phyloP scores from a whole-genome alignment of 108 stramenopile species.

The Bacterosira constricta region DNA sequence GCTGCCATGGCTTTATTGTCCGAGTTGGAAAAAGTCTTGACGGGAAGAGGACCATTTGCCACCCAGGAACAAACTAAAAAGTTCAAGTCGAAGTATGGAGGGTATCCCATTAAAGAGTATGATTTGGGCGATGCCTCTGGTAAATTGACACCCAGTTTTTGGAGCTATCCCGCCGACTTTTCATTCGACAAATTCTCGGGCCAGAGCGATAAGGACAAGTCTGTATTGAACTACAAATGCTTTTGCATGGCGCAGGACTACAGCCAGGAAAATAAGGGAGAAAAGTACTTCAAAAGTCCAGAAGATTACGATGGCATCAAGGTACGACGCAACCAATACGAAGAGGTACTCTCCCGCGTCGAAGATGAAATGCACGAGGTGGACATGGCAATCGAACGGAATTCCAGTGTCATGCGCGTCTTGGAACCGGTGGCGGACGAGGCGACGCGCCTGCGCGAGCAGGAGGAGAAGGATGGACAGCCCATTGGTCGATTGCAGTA shows the following conservation, averaged over 20 bases:
- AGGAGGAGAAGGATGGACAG: conserved; percentile 87
- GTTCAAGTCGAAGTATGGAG: conserved; percentile 78
- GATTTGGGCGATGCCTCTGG: conserved; percentile 48
- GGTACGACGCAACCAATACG: conserved; percentile 72
- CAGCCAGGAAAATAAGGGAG: conserved; percentile 17
- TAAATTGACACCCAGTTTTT: conserved; percentile 74
- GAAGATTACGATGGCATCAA: conserved; percentile 72
- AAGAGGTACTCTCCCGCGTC: conserved; percentile 78
- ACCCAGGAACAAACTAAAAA: conserved; percentile 56
- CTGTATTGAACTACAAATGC: conserved; percentile 60
- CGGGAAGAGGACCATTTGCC: conserved; percentile 81
- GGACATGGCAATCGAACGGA: conserved; percentile 98
- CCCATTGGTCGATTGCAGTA: conserved; percentile 88
- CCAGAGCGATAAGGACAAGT: conserved; percentile 51
- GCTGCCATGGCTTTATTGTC: conserved; percentile 63
- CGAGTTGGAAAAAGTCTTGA: conserved; percentile 76
- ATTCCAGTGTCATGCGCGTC: conserved; percentile 80
- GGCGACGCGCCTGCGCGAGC: conserved; percentile 66
- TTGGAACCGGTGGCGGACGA: conserved; percentile 95
- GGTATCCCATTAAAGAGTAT: conserved; percentile 54
- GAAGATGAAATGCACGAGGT: conserved; percentile 95
- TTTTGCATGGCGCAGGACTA: conserved; percentile 44
- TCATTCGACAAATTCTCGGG: conserved; percentile 59
- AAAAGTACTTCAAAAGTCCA: conserved; percentile 36
- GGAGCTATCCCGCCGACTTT: conserved; percentile 69